Percentiles rank a stretch among this genome's conserved stretches.
These are phyloP conservation scores for Boletus vinaceobasis DNA, from an alignment of 768 basidiomycete genomes.

Conservation along the genomic window DNA sequence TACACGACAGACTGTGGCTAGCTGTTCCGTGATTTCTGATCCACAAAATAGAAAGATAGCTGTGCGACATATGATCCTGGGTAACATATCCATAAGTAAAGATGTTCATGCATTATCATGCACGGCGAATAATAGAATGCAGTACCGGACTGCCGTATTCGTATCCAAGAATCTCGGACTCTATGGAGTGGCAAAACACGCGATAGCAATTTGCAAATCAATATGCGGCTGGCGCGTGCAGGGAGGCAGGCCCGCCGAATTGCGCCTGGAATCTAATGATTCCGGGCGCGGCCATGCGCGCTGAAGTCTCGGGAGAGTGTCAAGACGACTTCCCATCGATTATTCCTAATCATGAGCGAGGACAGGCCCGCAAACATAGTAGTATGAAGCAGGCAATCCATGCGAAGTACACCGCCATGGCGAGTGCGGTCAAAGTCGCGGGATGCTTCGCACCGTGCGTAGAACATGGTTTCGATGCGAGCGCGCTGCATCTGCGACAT, in stretches of 20 bases:
- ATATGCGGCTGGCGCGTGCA: neutral
- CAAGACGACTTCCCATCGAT: slow-evolving; percentile 41
- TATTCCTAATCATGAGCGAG: slow-evolving; percentile 33
- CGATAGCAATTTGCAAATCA: slow-evolving; percentile 1
- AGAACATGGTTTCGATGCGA: slow-evolving; percentile 41
- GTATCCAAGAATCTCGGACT: neutral
- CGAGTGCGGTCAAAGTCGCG: slow-evolving; percentile 34
- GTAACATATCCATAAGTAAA: slow-evolving; percentile 10
- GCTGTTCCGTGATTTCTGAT: slow-evolving; percentile 8
- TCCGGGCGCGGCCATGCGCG: neutral
- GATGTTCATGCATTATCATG: neutral
- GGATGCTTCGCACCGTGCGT: slow-evolving; percentile 43
- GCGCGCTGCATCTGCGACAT: slow-evolving; percentile 41
- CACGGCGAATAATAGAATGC: slow-evolving; percentile 1
- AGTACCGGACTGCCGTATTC: slow-evolving; percentile 10
- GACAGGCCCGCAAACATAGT: slow-evolving; percentile 53
- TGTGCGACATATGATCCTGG: slow-evolving; percentile 4
- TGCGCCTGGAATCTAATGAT: neutral
- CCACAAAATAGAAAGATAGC: neutral
- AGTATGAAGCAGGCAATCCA: slow-evolving; percentile 49
- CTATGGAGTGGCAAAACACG: slow-evolving; percentile 1
- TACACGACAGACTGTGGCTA: neutral
- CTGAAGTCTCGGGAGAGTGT: slow-evolving; percentile 40
- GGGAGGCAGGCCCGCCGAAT: neutral
- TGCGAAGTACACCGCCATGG: slow-evolving; percentile 42